Percentiles rank a stretch among this genome's conserved stretches.
These are phyloP conservation scores for Rhodosporidiobolus sp. DNA, from an alignment of 768 basidiomycete species.

Conservation along the genomic window DNA sequence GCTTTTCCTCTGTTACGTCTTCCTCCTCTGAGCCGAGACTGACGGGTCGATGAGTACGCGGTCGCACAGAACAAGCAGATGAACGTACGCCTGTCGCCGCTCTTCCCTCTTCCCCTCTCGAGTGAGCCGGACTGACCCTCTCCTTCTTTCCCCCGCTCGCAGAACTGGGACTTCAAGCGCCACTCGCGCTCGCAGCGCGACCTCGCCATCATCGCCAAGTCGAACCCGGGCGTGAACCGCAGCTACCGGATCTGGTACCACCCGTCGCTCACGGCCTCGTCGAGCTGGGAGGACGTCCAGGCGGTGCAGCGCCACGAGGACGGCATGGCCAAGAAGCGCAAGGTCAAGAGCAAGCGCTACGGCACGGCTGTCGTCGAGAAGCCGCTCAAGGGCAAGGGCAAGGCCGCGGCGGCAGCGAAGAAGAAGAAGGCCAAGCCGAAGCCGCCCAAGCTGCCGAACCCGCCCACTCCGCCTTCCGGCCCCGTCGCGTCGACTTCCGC, in stretches of 20 bases:
- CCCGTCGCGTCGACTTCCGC: background rate
- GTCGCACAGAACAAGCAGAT: constrained; percentile 33
- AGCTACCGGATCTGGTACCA: constrained; percentile 35
- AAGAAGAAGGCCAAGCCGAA: background rate
- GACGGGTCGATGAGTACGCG: background rate
- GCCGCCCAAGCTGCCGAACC: background rate
- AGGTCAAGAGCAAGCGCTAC: constrained; percentile 11
- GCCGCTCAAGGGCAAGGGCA: background rate
- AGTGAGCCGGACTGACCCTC: background rate
- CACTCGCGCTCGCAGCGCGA: constrained; percentile 34
- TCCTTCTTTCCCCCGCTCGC: background rate
- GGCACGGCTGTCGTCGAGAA: constrained; percentile 5
- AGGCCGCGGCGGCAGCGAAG: too few relatives aligned
- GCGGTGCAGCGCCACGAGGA: constrained; percentile 23
- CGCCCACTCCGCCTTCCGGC: too few relatives aligned
- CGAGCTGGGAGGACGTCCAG: constrained; percentile 20
- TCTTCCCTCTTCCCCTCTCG: background rate
- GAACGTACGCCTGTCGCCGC: constrained; percentile 14
- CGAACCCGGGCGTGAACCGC: constrained; percentile 18
- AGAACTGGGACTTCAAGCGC: constrained; percentile 39
- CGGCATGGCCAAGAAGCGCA: constrained; percentile 35
- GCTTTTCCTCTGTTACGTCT: too few relatives aligned
- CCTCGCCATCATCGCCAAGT: constrained; percentile 12
- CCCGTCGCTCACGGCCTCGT: constrained; percentile 9
- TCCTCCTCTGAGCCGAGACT: too few relatives aligned